Percentiles rank a stretch among this genome's conserved stretches.
These are phyloP conservation scores for Chaetomium globosum DNA, from an alignment of 2,329 filamentous ascomycete genomes.

Conservation along the genomic window DNA sequence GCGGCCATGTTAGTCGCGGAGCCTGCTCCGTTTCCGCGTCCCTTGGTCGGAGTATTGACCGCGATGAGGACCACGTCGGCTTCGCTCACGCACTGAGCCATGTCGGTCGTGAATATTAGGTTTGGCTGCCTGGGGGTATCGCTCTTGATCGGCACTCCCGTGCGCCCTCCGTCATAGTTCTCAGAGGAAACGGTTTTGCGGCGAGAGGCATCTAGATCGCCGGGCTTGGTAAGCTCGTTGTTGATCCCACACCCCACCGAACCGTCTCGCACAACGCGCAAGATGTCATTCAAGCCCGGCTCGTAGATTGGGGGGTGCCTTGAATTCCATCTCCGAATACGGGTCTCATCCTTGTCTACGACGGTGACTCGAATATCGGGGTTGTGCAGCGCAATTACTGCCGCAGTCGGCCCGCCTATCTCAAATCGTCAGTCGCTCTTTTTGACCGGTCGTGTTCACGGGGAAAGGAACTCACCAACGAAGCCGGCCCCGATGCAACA, in stretches of 20 bases:
- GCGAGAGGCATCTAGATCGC: background rate
- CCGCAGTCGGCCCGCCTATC: constrained; percentile 17
- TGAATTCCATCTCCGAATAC: constrained; percentile 19
- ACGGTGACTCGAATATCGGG: constrained; percentile 19
- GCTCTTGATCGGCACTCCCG: background rate
- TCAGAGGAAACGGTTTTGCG: background rate
- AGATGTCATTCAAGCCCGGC: constrained; percentile 7
- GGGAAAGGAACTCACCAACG: background rate
- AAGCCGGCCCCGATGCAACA: constrained; percentile 19
- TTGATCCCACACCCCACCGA: background rate
- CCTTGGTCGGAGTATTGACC: constrained; percentile 22
- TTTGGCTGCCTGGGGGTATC: constrained; percentile 7
- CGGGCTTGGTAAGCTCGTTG: background rate
- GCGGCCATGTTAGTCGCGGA: constrained; percentile 18
- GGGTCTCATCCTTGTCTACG: constrained; percentile 15
- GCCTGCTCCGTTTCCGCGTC: constrained; percentile 5
- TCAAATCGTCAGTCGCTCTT: background rate
- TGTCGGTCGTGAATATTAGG: constrained; percentile 13
- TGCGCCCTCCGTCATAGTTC: background rate
- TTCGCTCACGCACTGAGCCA: constrained; percentile 4
- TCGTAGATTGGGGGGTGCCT: constrained; percentile 18
- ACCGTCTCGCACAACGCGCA: constrained; percentile 20
- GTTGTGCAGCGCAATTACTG: constrained; percentile 19
- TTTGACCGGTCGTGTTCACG: background rate
- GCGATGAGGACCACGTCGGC: constrained; percentile 18